Conservation (phyloP, 768 basidiomycete species). For the Pisolithus microcarpus region DNA sequence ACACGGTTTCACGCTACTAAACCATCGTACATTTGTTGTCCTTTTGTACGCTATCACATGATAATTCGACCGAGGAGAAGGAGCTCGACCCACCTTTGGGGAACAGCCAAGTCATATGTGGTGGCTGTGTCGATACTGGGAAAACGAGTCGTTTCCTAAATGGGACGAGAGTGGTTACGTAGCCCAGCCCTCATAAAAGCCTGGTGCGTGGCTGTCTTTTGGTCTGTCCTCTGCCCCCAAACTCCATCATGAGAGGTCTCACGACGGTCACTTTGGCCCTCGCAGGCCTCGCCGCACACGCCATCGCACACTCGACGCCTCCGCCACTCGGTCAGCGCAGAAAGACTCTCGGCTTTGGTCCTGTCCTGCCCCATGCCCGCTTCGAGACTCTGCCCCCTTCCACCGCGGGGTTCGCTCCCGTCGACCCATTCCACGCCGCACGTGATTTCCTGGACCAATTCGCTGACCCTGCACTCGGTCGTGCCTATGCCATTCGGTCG, state of each 20-base stretch:
- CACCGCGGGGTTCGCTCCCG: conserved; percentile 36
- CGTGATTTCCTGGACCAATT: conserved; percentile 46
- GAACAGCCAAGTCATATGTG: no score
- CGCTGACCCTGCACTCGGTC: conserved; percentile 28
- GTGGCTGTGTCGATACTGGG: no score
- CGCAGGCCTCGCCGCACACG: conserved; percentile 52
- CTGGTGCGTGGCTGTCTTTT: background rate
- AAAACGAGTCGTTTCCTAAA: no score
- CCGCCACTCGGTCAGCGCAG: conserved; percentile 31
- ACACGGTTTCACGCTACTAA: no score
- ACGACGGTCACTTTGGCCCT: conserved; percentile 55
- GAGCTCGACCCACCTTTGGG: no score
- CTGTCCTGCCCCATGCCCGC: conserved; percentile 64
- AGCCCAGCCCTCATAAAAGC: background rate
- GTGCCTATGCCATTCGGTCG: conserved; percentile 55
- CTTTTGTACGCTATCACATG: no score
- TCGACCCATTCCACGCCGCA: conserved; percentile 57
- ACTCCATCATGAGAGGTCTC: conserved; percentile 50
- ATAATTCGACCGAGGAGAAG: no score
- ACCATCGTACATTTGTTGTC: no score
- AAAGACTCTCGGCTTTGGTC: conserved; percentile 90
- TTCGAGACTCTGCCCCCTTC: conserved; percentile 41
- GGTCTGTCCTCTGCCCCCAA: background rate
- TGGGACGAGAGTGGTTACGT: background rate
- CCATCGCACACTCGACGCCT: conserved; percentile 37